A percentile compares a stretch with the other conserved stretches of the same genome.
These are phyloP conservation scores for Monoraphidium neglectum DNA, from an alignment of 139 green algal species.

Conservation along the genomic window DNA sequence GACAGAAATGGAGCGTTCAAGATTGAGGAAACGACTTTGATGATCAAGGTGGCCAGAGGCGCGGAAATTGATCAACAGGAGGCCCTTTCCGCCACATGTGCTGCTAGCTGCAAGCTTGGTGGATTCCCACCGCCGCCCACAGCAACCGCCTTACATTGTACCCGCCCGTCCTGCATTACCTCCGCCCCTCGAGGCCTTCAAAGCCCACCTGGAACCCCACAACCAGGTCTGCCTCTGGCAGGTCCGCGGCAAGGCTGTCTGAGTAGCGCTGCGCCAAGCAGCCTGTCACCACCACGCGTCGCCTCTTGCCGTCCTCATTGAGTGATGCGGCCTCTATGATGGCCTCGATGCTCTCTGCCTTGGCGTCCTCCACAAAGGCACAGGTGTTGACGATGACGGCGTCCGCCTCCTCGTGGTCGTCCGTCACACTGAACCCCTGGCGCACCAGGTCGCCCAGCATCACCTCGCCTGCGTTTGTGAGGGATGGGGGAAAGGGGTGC, in stretches of 20 bases:
- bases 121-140: no score
- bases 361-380: slow-evolving; percentile 77
- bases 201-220: slow-evolving; percentile 57
- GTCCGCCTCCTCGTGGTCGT: slow-evolving; percentile 72
- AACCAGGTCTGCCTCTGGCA: slow-evolving; percentile 88
- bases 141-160: no score
- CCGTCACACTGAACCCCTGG: slow-evolving; percentile 62
- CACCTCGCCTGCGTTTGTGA: slow-evolving; percentile 71
- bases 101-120: no score
- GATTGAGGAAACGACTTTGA: no score
- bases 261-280: slow-evolving; percentile 91
- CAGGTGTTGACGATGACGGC: slow-evolving; percentile 92
- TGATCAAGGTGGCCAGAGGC: no score
- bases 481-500: no score
- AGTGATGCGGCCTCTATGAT: slow-evolving; percentile 79
- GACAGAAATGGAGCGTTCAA: no score
- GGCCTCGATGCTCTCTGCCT: slow-evolving; percentile 39
- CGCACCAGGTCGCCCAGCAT: slow-evolving; percentile 84
- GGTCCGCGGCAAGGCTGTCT: slow-evolving; percentile 66
- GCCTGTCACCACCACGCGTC: slow-evolving; percentile 83
- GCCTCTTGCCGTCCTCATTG: slow-evolving; percentile 58
- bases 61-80: no score
- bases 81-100: no score
- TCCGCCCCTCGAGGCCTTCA: no score
- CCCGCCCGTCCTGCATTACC: no score